phyloP scores from a whole-genome alignment of 2,329 filamentous ascomycete species.

The Fusarium sp. region DNA sequence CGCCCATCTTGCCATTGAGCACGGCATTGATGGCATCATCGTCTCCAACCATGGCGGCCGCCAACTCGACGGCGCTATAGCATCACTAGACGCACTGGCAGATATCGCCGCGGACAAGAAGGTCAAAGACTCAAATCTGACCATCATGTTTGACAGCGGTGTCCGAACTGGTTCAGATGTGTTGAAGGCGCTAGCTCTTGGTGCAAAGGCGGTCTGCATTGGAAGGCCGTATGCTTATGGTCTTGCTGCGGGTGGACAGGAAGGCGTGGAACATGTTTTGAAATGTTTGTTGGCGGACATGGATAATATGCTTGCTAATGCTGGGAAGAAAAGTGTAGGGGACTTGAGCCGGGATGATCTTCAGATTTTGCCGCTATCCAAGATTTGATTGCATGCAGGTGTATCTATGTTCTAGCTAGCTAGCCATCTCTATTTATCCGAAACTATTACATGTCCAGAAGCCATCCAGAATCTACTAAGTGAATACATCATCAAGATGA shows the following conservation, averaged over 20 bases:
- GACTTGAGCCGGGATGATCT: slow-evolving; percentile 34
- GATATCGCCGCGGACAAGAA: slow-evolving; percentile 65
- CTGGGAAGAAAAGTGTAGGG: slow-evolving; percentile 58
- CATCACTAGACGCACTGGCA: slow-evolving; percentile 64
- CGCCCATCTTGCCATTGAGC: slow-evolving; percentile 50
- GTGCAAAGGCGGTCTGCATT: slow-evolving; percentile 55
- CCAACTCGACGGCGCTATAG: slow-evolving; percentile 53
- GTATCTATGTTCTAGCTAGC: neutral
- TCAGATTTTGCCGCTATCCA: slow-evolving; percentile 13
- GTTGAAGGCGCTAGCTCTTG: slow-evolving; percentile 54
- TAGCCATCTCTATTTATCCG: rapidly evolving
- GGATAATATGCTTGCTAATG: slow-evolving; percentile 66
- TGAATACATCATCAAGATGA: too few relatives aligned
- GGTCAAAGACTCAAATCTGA: slow-evolving; percentile 50
- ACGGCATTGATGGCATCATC: slow-evolving; percentile 53
- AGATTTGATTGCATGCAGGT: neutral
- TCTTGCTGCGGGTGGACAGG: slow-evolving; percentile 49
- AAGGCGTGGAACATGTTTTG: slow-evolving; percentile 66
- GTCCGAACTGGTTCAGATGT: slow-evolving; percentile 54
- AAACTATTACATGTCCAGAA: neutral
- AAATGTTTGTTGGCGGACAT: slow-evolving; percentile 53
- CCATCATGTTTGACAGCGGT: slow-evolving; percentile 62
- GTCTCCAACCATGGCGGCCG: slow-evolving; percentile 57
- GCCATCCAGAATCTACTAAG: too few relatives aligned
- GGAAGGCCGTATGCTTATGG: slow-evolving; percentile 55